A percentile compares a stretch with the other conserved stretches of the same genome.
Evolutionary conservation across 2,329 filamentous ascomycete species (phyloP).

Genomic region (Gliomastix tumulicola): DNA sequence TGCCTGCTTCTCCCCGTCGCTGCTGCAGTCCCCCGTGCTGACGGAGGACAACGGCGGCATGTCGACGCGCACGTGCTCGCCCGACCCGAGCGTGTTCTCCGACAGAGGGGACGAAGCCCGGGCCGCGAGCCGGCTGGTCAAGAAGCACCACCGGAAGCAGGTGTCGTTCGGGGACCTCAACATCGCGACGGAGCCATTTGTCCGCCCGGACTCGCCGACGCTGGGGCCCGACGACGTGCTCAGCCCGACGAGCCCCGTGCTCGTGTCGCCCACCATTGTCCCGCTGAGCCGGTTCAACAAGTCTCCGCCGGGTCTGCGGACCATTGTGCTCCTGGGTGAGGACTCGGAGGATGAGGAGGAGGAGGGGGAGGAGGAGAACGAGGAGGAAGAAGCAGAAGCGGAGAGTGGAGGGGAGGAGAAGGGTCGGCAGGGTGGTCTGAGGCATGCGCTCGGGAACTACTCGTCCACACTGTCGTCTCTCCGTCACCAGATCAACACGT

Average conservation of each 20-base stretch:
- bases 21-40: too few relatives aligned
- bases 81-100: not conserved
- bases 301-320: not conserved
- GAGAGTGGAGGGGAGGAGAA: too few relatives aligned
- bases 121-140: too few relatives aligned
- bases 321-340: not conserved
- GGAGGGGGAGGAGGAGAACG: slow-evolving; percentile 10
- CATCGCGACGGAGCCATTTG: slow-evolving; percentile 28
- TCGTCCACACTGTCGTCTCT: slow-evolving; percentile 39
- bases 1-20: too few relatives aligned
- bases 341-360: slow-evolving; percentile 24
- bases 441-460: slow-evolving; percentile 40
- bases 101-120: too few relatives aligned
- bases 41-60: too few relatives aligned
- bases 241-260: slow-evolving; percentile 5
- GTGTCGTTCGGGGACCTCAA: not conserved
- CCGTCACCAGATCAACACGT: slow-evolving; percentile 38
- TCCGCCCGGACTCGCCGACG: slow-evolving; percentile 54
- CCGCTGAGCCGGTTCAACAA: too few relatives aligned
- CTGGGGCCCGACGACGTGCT: slow-evolving; percentile 44
- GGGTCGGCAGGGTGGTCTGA: too few relatives aligned
- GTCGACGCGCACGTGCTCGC: not conserved
- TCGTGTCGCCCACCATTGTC: not conserved
- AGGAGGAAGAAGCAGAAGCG: slow-evolving; percentile 24
- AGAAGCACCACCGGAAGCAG: not conserved